phyloP scores from a whole-genome alignment of 768 basidiomycete species.

The Rhizopogon vinicolor region DNA sequence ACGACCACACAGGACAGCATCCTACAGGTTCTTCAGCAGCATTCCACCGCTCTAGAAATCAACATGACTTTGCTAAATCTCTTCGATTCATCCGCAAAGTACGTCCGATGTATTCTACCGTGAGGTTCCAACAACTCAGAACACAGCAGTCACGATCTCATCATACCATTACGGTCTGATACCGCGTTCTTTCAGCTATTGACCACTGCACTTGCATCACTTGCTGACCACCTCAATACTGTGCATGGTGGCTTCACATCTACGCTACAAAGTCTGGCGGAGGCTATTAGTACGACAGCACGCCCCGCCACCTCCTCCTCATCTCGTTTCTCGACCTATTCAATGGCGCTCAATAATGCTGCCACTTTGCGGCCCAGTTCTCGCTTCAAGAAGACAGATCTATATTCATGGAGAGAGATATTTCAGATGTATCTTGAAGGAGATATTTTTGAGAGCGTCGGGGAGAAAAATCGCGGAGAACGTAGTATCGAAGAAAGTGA shows the following conservation, averaged over 20 bases:
- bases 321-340: conserved; percentile 29
- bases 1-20: conserved; percentile 10
- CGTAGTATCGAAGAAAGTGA: conserved; percentile 68
- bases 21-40: conserved; percentile 3
- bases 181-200: conserved; percentile 77
- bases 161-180: conserved; percentile 80
- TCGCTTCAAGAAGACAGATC: conserved; percentile 41
- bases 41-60: neutral
- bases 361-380: conserved; percentile 35
- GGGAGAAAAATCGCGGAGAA: conserved; percentile 65
- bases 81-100: neutral
- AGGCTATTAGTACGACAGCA: conserved; percentile 26
- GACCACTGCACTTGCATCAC: conserved; percentile 51
- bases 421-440: conserved; percentile 84
- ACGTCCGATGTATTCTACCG: neutral
- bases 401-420: conserved; percentile 88
- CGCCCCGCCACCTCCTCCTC: conserved; percentile 28
- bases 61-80: neutral
- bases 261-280: conserved; percentile 45
- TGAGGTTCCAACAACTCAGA: neutral
- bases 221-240: conserved; percentile 44
- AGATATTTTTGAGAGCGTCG: conserved; percentile 76
- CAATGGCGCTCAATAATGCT: conserved; percentile 14
- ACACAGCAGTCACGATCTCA: conserved; percentile 41
- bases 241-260: conserved; percentile 48